Conservation (phyloP, 2,329 filamentous ascomycete genomes). For the Fusarium verticillioides region DNA sequence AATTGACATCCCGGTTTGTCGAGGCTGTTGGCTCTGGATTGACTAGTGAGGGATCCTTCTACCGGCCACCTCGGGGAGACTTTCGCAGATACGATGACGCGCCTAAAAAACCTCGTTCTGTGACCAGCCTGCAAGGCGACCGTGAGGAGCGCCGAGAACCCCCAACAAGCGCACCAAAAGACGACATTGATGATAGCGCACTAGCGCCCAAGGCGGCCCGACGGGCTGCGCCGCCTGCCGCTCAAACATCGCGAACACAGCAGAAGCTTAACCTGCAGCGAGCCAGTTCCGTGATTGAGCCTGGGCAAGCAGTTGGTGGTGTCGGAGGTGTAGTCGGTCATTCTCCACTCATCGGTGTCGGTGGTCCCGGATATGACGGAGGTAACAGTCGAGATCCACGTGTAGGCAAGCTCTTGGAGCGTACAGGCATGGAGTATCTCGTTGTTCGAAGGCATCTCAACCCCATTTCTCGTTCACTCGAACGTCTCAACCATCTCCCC, state of each 20-base stretch:
- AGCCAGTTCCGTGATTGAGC: constrained; percentile 77
- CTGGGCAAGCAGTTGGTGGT: constrained; percentile 58
- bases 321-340: constrained; percentile 54
- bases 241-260: constrained; percentile 74
- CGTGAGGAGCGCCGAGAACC: constrained; percentile 32
- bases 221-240: constrained; percentile 55
- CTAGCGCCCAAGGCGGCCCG: constrained; percentile 58
- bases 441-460: constrained; percentile 79
- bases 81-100: constrained; percentile 49
- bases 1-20: constrained; percentile 71
- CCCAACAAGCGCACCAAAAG: constrained; percentile 38
- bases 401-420: constrained; percentile 72
- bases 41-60: constrained; percentile 64
- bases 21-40: constrained; percentile 61
- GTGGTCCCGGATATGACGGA: constrained; percentile 65
- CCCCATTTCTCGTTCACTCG: constrained; percentile 72
- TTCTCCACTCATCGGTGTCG: constrained; percentile 62
- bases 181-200: constrained; percentile 56
- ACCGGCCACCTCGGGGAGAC: constrained; percentile 50
- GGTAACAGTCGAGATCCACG: constrained; percentile 67
- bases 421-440: constrained; percentile 78
- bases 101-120: constrained; percentile 56
- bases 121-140: constrained; percentile 49
- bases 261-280: constrained; percentile 81
- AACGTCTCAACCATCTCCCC: constrained; percentile 58